A percentile compares a stretch with the other conserved stretches of the same genome.
Conservation (phyloP, 257 asterid genomes). For the Solanum appendiculatum region DNA sequence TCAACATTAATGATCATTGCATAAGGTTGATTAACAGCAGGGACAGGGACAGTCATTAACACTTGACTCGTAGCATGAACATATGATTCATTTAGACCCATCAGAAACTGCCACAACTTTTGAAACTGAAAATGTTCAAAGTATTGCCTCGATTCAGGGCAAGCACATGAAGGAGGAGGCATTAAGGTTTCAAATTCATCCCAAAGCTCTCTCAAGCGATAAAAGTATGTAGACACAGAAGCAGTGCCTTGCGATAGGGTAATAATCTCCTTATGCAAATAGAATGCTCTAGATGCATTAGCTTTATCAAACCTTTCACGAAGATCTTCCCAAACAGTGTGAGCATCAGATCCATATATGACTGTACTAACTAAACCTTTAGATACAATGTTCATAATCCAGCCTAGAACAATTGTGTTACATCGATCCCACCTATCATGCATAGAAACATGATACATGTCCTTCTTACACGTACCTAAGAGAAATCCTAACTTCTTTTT, state of each 20-base stretch:
- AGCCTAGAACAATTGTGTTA: neutral
- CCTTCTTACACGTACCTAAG: neutral
- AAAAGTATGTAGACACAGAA: too few relatives aligned
- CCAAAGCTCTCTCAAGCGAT: neutral
- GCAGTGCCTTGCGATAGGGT: neutral
- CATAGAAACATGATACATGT: neutral
- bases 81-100: neutral
- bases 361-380: neutral
- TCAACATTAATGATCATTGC: neutral
- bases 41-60: neutral
- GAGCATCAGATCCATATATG: neutral
- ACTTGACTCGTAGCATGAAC: neutral
- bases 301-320: neutral
- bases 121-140: neutral
- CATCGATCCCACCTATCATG: neutral
- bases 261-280: neutral
- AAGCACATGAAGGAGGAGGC: neutral
- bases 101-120: neutral
- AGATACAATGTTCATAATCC: too few relatives aligned
- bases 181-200: neutral
- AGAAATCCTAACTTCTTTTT: too few relatives aligned
- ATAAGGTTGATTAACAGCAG: neutral
- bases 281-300: neutral
- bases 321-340: too few relatives aligned
- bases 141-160: neutral